These are phyloP conservation scores for Daldinia caldariorum DNA, from an alignment of 495 filamentous ascomycete genomes.

Conservation along the genomic window DNA sequence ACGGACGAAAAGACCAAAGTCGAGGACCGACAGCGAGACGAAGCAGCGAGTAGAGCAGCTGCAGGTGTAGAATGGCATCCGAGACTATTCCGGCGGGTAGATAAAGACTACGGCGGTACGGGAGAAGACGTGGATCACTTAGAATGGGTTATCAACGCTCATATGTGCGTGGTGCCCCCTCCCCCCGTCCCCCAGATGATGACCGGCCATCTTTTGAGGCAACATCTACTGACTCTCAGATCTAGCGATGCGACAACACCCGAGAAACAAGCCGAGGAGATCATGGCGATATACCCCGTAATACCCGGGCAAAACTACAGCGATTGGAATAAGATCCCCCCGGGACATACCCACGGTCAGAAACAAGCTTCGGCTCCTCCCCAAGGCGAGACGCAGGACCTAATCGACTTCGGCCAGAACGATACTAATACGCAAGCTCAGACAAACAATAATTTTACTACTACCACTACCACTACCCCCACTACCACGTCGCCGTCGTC, in stretches of 20 bases:
- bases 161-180: conserved; percentile 68
- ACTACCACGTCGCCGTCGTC: no score
- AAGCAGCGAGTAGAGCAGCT: conserved; percentile 81
- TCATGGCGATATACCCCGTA: conserved; percentile 86
- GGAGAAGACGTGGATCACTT: conserved; percentile 88
- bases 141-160: conserved; percentile 93
- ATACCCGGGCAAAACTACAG: conserved; percentile 72
- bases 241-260: conserved; percentile 70
- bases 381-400: conserved; percentile 39
- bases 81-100: conserved; percentile 78
- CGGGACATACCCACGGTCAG: conserved; percentile 28
- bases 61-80: conserved; percentile 92
- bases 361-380: conserved; percentile 16
- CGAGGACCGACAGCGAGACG: conserved; percentile 89
- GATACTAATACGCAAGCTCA: conserved; percentile 22
- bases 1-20: conserved; percentile 96
- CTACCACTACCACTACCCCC: no score
- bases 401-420: conserved; percentile 60
- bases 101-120: conserved; percentile 73
- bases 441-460: background rate
- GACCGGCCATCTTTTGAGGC: background rate
- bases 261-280: conserved; percentile 81
- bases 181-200: background rate
- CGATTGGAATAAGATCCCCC: conserved; percentile 54
- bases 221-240: conserved; percentile 41